Percentiles rank a stretch among this genome's conserved stretches.
phyloP scores from a whole-genome alignment of 805 yeast species.

The Cyberlindnera mrakii region DNA sequence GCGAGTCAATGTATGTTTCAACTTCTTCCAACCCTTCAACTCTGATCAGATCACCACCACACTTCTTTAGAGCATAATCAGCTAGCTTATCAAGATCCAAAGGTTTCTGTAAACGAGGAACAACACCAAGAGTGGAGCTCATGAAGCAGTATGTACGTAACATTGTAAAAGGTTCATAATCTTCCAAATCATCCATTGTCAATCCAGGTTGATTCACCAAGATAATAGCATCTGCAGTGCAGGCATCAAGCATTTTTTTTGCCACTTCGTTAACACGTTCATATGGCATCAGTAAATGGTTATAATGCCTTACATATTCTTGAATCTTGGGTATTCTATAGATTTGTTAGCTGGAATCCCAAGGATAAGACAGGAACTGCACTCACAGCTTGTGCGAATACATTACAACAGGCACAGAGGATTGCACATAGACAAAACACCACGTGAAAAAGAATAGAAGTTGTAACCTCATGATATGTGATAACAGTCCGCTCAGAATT shows the following conservation, averaged over 20 bases:
- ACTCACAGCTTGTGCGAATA: conserved; percentile 19
- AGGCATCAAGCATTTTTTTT: conserved; percentile 29
- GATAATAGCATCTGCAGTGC: conserved; percentile 52
- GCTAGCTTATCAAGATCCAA: conserved; percentile 39
- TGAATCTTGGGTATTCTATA: conserved; percentile 23
- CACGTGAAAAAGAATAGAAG: background rate
- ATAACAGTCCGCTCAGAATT: background rate
- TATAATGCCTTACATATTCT: conserved; percentile 19
- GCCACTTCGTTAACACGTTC: conserved; percentile 26
- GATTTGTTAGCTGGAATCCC: background rate
- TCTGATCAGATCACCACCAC: conserved; percentile 43
- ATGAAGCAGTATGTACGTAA: conserved; percentile 44
- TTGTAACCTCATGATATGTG: background rate
- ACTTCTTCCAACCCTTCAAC: conserved; percentile 41
- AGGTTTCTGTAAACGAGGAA: conserved; percentile 42
- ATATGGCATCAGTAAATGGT: conserved; percentile 19
- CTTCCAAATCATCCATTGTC: conserved; percentile 38
- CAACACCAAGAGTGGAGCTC: conserved; percentile 56
- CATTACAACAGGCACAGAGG: conserved; percentile 15
- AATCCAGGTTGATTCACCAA: conserved; percentile 52
- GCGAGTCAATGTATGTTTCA: conserved; percentile 54
- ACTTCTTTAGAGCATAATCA: conserved; percentile 37
- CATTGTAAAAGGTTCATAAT: conserved; percentile 37
- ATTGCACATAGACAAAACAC: background rate
- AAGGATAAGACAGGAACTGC: background rate